A percentile compares a stretch with the other conserved stretches of the same genome.
These are phyloP conservation scores for Penicillium sp. DNA, from an alignment of 2,329 filamentous ascomycete species.

Conservation along the genomic window DNA sequence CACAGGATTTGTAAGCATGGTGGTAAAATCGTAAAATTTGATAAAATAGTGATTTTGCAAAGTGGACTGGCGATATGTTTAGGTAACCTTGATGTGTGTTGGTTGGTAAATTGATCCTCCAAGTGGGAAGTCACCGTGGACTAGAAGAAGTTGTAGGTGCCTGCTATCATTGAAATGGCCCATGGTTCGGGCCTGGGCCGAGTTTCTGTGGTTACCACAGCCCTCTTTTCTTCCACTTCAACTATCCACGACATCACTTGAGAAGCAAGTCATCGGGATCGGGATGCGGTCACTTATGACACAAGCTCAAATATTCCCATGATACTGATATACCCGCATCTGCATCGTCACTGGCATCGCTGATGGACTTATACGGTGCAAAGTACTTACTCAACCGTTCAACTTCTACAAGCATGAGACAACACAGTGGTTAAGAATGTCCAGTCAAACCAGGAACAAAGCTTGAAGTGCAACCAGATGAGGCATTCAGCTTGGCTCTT, in stretches of 20 bases:
- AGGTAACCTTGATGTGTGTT: too few relatives aligned
- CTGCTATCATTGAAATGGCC: too few relatives aligned
- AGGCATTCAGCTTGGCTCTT: neutral
- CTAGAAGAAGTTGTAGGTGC: neutral
- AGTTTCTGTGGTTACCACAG: slow-evolving; percentile 10
- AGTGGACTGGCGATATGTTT: neutral
- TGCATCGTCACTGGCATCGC: neutral
- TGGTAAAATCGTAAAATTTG: neutral
- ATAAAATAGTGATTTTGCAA: neutral
- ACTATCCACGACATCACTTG: neutral
- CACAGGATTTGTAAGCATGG: too few relatives aligned
- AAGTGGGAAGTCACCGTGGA: neutral
- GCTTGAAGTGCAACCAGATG: neutral
- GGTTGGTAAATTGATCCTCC: neutral
- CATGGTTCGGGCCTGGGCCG: slow-evolving; percentile 11
- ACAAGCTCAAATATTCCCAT: neutral
- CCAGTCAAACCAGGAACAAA: neutral
- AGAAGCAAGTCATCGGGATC: neutral
- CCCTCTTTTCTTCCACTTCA: neutral
- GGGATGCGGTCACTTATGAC: neutral
- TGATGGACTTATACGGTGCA: neutral
- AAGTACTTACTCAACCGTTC: neutral
- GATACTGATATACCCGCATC: neutral
- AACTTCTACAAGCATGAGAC: slow-evolving; percentile 3
- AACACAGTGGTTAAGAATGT: neutral